Evolutionary conservation across 495 filamentous ascomycete genomes (phyloP).

Genomic region (Hyaloscypha finlandica): DNA sequence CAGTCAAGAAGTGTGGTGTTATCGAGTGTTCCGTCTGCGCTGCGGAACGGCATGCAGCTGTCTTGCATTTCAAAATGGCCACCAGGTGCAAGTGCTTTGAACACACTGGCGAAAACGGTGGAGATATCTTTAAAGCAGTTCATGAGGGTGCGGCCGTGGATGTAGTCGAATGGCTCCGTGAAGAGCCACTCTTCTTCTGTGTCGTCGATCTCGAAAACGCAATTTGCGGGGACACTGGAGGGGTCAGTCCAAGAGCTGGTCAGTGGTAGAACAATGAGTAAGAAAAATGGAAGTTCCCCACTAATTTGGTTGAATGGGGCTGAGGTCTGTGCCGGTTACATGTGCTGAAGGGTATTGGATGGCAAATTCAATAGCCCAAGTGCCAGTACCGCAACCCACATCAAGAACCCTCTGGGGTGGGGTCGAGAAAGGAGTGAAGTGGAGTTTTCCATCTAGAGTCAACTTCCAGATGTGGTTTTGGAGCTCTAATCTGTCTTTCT

Average conservation of each 20-base stretch:
- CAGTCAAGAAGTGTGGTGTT: slow-evolving; percentile 11
- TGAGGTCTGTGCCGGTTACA: slow-evolving; percentile 8
- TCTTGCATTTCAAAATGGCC: slow-evolving; percentile 6
- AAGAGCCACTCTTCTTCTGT: slow-evolving; percentile 1
- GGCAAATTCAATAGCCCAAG: slow-evolving; percentile 4
- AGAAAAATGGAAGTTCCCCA: neutral
- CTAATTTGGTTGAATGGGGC: slow-evolving; percentile 9
- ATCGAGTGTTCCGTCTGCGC: slow-evolving; percentile 4
- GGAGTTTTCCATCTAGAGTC: neutral
- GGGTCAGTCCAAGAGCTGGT: neutral
- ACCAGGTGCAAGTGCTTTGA: neutral
- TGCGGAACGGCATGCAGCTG: slow-evolving; percentile 1
- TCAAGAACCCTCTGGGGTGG: slow-evolving; percentile 3
- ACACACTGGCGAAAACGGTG: neutral
- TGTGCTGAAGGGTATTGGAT: neutral
- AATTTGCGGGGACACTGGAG: neutral
- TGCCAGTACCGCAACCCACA: slow-evolving; percentile 1
- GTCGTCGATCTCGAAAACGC: slow-evolving; percentile 5
- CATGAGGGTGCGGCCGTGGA: slow-evolving; percentile 4
- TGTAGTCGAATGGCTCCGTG: slow-evolving; percentile 1
- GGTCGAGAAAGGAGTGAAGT: slow-evolving; percentile 1
- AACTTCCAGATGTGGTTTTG: slow-evolving; percentile 2
- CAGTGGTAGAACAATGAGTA: neutral
- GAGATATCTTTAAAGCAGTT: slow-evolving; percentile 7
- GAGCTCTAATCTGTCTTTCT: neutral